These are phyloP conservation scores for Daldinia childiae DNA, from an alignment of 495 filamentous ascomycete genomes.

Conservation along the genomic window DNA sequence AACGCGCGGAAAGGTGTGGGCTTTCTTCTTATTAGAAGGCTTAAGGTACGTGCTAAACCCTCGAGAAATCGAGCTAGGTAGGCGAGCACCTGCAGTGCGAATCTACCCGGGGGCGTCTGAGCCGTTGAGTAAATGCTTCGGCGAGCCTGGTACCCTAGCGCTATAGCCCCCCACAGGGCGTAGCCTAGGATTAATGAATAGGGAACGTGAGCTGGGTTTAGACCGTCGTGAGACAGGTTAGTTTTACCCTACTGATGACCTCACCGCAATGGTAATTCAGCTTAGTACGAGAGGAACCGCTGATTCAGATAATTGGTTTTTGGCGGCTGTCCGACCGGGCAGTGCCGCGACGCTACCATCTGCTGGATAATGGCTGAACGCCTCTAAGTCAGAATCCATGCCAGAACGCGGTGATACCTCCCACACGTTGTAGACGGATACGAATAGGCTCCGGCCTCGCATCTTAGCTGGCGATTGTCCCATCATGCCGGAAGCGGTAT, in stretches of 20 bases:
- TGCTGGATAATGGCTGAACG: constrained; percentile 52
- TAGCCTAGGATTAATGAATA: background rate
- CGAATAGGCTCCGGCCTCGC: constrained; percentile 68
- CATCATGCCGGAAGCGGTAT: constrained; percentile 4
- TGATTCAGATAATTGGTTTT: constrained; percentile 70
- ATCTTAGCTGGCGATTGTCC: constrained; percentile 48
- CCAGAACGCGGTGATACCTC: constrained; percentile 67
- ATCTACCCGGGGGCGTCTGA: constrained; percentile 8
- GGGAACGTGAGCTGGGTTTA: constrained; percentile 15
- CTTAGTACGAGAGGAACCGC: constrained; percentile 14
- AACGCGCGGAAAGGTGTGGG: constrained; percentile 1
- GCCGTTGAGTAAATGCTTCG: constrained; percentile 8
- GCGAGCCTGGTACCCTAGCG: constrained; percentile 5
- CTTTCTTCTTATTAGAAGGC: background rate
- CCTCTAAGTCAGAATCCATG: constrained; percentile 76
- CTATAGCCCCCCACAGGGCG: background rate
- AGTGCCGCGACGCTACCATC: constrained; percentile 14
- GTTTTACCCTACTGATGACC: constrained; percentile 16
- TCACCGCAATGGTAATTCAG: constrained; percentile 16
- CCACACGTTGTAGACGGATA: constrained; percentile 72
- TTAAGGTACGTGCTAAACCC: constrained; percentile 18
- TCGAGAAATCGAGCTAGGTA: constrained; percentile 12
- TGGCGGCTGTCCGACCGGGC: constrained; percentile 13
- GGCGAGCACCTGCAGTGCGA: constrained; percentile 17
- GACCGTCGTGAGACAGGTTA: constrained; percentile 15